Evolutionary conservation across 1,284 basidiomycete species (phyloP).

Genomic region (Tremellales sp.): DNA sequence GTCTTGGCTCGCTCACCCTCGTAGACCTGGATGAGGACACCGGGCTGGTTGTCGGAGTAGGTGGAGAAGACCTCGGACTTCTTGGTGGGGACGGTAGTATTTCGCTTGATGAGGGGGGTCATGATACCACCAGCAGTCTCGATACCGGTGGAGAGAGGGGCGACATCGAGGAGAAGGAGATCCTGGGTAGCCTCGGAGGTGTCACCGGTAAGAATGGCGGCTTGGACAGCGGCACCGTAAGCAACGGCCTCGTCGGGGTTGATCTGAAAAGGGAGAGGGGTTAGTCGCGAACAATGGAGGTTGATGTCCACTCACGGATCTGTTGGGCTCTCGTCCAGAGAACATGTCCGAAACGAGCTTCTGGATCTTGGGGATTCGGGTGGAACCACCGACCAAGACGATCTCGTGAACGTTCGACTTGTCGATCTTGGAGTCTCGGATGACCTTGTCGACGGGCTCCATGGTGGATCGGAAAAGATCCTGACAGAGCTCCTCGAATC

Average conservation of each 20-base stretch:
- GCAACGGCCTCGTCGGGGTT: slow-evolving; percentile 99
- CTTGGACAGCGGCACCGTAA: slow-evolving; percentile 98
- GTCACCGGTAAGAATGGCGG: slow-evolving; percentile 95
- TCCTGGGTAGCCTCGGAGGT: slow-evolving; percentile 98
- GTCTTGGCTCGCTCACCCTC: slow-evolving; percentile 99
- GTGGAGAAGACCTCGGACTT: slow-evolving; percentile 99
- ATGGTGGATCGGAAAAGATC: slow-evolving; percentile 96
- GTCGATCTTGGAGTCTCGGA: slow-evolving; percentile 97
- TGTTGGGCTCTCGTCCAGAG: slow-evolving; percentile 94
- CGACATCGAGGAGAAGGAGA: slow-evolving; percentile 92
- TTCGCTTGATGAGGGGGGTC: slow-evolving; percentile 85
- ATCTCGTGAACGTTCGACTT: slow-evolving; percentile 80
- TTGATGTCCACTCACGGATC: no score
- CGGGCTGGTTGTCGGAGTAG: slow-evolving; percentile 98
- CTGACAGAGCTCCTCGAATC: slow-evolving; percentile 97
- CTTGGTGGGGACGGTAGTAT: slow-evolving; percentile 98
- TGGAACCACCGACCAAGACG: slow-evolving; percentile 96
- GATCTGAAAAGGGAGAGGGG: no score
- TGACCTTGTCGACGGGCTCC: slow-evolving; percentile 97
- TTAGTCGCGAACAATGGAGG: no score
- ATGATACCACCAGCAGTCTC: slow-evolving; percentile 99
- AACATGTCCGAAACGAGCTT: slow-evolving; percentile 99
- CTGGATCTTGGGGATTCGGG: slow-evolving; percentile 96
- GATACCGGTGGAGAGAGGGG: slow-evolving; percentile 92
- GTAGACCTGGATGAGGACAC: slow-evolving; percentile 97